Evolutionary conservation across 257 asterid genomes (phyloP), one percentile per base, ranked within the genome.

Genomic region (Vinca minor): DNA sequence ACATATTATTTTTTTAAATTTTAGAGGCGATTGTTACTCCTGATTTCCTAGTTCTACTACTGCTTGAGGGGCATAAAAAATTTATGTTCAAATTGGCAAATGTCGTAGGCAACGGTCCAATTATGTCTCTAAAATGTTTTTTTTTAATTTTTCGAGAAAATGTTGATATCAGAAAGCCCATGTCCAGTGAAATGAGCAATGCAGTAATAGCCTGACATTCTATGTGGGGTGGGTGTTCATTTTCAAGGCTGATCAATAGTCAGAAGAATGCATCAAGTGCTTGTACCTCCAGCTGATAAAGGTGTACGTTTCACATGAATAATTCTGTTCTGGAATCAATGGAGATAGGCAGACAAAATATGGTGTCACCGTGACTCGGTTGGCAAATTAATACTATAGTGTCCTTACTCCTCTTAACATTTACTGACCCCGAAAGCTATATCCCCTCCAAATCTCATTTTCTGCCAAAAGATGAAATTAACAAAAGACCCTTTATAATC

Each of bases 371-470:
- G 71, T 76, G 65, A 59, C 62, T 57, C 63, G 79, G 75, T 69
- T 68, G 70, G 74, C 74, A 66, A 65, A 74, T 78, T 71, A 73
- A 70, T 76, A 59, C 14, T 7, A 34, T 47, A n/a, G 63, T 52
- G 83, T 83, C 84, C 45, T 63, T 62, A 65, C 79, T n/a, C 71
- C 69, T 35, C 48, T 47, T 70, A 59, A 58, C 55, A 74, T 63
- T 54, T 70, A 71, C 72, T 70, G 73, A 71, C 72, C 70, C 36
- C 56, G 78, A 81, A 72, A 76, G 81, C 79, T 71, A 71, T 84
- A 36, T 63, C 63, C 45, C 82, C 39, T 63, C 65, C 45, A 60
- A 39, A 50, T 64, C 64, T 70, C 75, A 46, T 57, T 76, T 71
- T 75, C 81, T 50, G 66, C 44, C n/a, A 52, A 72, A 65, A 62